Percentiles rank a stretch among this genome's conserved stretches.
phyloP scores from a whole-genome alignment of 2,329 filamentous ascomycete genomes.

The Apiospora malaysiana region DNA sequence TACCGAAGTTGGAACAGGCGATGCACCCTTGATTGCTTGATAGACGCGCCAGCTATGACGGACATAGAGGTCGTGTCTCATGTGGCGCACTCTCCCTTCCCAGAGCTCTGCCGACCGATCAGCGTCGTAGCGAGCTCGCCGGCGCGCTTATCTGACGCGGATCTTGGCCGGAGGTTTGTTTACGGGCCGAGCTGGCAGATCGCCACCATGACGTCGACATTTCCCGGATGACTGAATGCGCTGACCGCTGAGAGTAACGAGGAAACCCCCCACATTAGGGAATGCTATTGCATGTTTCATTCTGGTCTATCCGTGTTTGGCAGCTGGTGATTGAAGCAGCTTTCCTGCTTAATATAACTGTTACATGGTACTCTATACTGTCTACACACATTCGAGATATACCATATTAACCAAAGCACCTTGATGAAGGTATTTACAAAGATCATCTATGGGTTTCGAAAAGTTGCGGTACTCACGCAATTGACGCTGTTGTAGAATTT shows the following conservation, averaged over 20 bases:
- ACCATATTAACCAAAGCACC: too few species aligned
- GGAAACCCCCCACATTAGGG: background rate
- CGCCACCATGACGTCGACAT: constrained; percentile 12
- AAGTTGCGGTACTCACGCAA: background rate
- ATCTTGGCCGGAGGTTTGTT: background rate
- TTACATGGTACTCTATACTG: too few species aligned
- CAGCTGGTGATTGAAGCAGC: background rate
- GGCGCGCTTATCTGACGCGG: constrained; percentile 2
- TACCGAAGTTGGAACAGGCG: too few species aligned
- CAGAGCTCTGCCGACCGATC: background rate
- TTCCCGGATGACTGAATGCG: background rate
- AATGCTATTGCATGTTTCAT: background rate
- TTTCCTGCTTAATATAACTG: too few species aligned
- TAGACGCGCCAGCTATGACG: background rate
- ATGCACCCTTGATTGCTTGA: too few species aligned
- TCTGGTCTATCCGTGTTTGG: background rate
- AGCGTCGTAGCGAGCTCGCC: background rate
- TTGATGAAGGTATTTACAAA: too few species aligned
- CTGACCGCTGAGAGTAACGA: background rate
- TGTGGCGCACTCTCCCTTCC: background rate
- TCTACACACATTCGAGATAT: too few species aligned
- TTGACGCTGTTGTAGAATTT: background rate
- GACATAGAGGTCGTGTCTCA: background rate
- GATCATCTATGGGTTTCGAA: too few species aligned
- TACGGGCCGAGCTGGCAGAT: background rate